Conservation (phyloP, 768 basidiomycete species). For the Kwoniella pini region DNA sequence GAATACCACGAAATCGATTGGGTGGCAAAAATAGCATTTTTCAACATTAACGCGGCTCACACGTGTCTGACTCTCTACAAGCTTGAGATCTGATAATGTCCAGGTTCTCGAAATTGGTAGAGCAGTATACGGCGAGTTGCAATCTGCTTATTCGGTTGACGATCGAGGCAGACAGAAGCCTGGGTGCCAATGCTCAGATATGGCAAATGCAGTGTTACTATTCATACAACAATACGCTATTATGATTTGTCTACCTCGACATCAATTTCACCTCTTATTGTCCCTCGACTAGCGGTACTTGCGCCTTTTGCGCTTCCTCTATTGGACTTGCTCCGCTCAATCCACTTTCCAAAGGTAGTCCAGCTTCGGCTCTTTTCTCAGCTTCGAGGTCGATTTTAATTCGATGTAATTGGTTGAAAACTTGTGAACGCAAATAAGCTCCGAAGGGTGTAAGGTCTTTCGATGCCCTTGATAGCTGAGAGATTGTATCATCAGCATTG, state of each 20-base stretch:
- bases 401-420: constrained; percentile 42
- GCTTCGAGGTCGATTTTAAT: constrained; percentile 15
- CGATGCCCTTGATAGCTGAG: constrained; percentile 43
- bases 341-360: constrained; percentile 5
- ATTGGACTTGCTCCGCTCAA: not conserved
- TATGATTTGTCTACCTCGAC: not conserved
- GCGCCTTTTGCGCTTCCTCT: not conserved
- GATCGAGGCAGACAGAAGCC: too few relatives aligned
- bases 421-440: constrained; percentile 37
- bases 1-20: not conserved
- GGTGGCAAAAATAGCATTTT: constrained; percentile 2
- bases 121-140: too few relatives aligned
- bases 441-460: constrained; percentile 49
- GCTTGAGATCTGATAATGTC: too few relatives aligned
- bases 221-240: too few relatives aligned
- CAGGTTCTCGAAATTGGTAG: too few relatives aligned
- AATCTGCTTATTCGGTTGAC: too few relatives aligned
- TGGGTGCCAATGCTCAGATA: too few relatives aligned
- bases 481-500: not conserved
- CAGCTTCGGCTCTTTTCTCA: not conserved
- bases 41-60: not conserved
- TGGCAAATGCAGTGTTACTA: too few relatives aligned
- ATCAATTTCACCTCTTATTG: not conserved
- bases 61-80: too few relatives aligned
- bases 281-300: constrained; percentile 15